These are phyloP conservation scores for Xenoacremonium recifei DNA, from an alignment of 2,329 filamentous ascomycete genomes.

Conservation along the genomic window DNA sequence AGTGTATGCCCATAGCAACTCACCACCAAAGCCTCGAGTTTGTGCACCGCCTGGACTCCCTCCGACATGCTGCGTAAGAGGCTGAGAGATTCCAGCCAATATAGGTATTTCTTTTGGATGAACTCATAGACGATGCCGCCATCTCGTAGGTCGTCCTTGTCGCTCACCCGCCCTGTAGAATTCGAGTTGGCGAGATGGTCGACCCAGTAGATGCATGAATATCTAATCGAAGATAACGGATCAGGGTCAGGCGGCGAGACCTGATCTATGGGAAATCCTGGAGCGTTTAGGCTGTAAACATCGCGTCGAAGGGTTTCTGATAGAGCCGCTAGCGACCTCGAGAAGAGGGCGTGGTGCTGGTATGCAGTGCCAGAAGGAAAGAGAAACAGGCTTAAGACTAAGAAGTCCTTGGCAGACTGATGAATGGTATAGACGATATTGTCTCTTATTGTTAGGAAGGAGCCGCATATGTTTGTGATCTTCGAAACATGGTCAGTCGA, in stretches of 20 bases:
- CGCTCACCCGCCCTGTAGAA: neutral
- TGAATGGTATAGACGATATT: conserved; percentile 36
- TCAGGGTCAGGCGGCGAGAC: conserved; percentile 8
- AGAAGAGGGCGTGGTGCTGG: conserved; percentile 32
- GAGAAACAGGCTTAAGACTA: too few relatives aligned
- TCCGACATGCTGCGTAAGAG: conserved; percentile 25
- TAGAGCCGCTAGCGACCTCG: conserved; percentile 32
- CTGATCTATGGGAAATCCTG: conserved; percentile 10
- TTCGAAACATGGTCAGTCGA: too few relatives aligned
- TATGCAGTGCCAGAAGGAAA: conserved; percentile 25
- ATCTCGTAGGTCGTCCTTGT: conserved; percentile 9
- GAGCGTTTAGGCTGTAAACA: conserved; percentile 29
- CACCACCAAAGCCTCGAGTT: conserved; percentile 4
- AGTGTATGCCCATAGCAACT: neutral
- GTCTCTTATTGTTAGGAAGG: conserved; percentile 35
- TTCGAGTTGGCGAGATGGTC: conserved; percentile 12
- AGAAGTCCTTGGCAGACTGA: conserved; percentile 43
- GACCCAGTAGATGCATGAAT: conserved; percentile 22
- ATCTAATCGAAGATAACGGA: conserved; percentile 12
- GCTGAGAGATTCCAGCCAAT: conserved; percentile 44
- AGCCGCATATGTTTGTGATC: conserved; percentile 34
- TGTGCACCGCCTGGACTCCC: conserved; percentile 12
- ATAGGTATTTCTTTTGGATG: conserved; percentile 33
- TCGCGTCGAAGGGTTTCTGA: conserved; percentile 29
- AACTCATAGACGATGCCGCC: conserved; percentile 29